Evolutionary conservation across 164 flowering plant species (phyloP).

Genomic region (Magnolia kwangsiensis): DNA sequence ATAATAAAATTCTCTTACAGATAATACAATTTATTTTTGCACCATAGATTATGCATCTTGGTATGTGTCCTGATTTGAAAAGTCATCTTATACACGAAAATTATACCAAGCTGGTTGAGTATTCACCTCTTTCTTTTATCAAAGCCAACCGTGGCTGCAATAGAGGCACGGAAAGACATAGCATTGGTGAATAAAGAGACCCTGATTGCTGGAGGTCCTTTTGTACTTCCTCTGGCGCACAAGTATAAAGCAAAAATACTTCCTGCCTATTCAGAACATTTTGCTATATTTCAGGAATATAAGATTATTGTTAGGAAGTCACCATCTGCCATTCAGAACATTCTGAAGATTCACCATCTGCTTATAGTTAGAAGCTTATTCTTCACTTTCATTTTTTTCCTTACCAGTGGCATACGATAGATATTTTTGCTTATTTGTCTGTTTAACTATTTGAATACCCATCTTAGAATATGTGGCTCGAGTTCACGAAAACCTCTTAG

Average conservation of each 20-base stretch:
- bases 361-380: too few species aligned
- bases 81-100: too few species aligned
- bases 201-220: constrained; percentile 95
- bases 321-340: too few species aligned
- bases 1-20: too few species aligned
- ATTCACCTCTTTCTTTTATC: neutral
- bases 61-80: too few species aligned
- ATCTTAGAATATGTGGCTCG: neutral
- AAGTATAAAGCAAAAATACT: constrained; percentile 92
- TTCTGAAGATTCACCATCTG: too few species aligned
- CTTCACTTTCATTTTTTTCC: too few species aligned
- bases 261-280: constrained; percentile 99
- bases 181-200: constrained; percentile 98
- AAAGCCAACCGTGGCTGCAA: constrained; percentile 97
- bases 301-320: neutral
- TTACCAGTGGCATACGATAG: too few species aligned
- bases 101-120: too few species aligned
- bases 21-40: too few species aligned
- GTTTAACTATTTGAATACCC: neutral
- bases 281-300: constrained; percentile 93
- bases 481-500: neutral
- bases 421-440: neutral
- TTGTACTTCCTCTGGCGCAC: constrained; percentile 94
- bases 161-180: constrained; percentile 95
- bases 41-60: too few species aligned